Percentiles rank a stretch among this genome's conserved stretches.
Evolutionary conservation across 2,329 filamentous ascomycete genomes (phyloP).

Genomic region (Macrophomina tecta): DNA sequence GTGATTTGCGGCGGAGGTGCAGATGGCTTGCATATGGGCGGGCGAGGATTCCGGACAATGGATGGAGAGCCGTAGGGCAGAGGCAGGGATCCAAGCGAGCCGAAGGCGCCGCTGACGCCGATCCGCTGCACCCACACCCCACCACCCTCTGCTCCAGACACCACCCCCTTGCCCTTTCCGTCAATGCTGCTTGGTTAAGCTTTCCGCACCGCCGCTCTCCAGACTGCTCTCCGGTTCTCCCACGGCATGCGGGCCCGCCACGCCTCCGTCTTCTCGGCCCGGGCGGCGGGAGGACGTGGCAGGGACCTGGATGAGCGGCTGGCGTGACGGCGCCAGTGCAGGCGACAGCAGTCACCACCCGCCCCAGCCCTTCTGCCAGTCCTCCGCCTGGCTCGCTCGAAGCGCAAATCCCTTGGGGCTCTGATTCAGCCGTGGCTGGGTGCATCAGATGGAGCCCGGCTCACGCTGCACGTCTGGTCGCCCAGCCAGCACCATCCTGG

Average conservation of each 20-base stretch:
- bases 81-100: not conserved
- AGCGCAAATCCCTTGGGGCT: not conserved
- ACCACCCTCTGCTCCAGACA: too few relatives aligned
- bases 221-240: not conserved
- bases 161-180: not conserved
- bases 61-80: constrained; percentile 13
- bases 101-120: not conserved
- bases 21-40: not conserved
- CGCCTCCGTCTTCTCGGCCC: not conserved
- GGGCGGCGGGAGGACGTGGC: not conserved
- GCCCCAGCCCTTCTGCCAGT: not conserved
- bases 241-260: not conserved
- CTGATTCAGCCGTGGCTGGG: constrained; percentile 13
- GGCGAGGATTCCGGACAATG: constrained; percentile 16
- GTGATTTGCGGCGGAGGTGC: constrained; percentile 6
- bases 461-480: not conserved
- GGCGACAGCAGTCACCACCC: not conserved
- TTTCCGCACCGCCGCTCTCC: not conserved
- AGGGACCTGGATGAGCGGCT: not conserved
- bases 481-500: not conserved
- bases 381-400: not conserved
- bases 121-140: not conserved
- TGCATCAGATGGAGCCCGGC: constrained; percentile 2
- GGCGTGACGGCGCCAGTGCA: not conserved
- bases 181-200: not conserved